Evolutionary conservation across 116 monocot species (phyloP).

Genomic region (Cymodocea nodosa): DNA sequence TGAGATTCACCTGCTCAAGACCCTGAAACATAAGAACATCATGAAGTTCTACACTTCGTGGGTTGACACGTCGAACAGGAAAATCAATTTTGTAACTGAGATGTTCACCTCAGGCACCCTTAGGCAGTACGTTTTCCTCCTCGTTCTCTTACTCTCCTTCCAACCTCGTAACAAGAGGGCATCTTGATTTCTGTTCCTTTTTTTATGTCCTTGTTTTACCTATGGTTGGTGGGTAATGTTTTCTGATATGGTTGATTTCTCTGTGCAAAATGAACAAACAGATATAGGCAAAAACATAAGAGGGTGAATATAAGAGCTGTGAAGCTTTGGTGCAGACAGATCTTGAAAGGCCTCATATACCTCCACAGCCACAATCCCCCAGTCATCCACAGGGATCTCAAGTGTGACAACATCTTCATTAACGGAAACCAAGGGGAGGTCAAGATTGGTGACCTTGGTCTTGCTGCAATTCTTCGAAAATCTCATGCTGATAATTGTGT

Average conservation of each 20-base stretch:
- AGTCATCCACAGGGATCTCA: constrained; percentile 36
- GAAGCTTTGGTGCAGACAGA: constrained; percentile 60
- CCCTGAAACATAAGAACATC: constrained; percentile 83
- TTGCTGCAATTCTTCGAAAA: constrained; percentile 45
- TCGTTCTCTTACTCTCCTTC: not conserved
- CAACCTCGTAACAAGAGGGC: no score
- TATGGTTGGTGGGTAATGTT: not conserved
- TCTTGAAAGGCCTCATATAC: constrained; percentile 40
- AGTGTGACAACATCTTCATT: constrained; percentile 31
- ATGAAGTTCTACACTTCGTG: constrained; percentile 96
- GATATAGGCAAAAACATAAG: constrained; percentile 49
- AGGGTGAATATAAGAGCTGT: constrained; percentile 43
- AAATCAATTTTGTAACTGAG: constrained; percentile 99
- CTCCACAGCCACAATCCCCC: constrained; percentile 55
- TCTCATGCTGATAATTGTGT: constrained; percentile 35
- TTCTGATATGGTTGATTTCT: not conserved
- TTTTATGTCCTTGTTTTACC: not conserved
- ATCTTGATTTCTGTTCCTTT: not conserved
- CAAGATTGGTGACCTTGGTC: constrained; percentile 43
- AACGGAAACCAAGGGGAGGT: constrained; percentile 29
- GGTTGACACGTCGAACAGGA: constrained; percentile 80
- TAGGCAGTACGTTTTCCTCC: constrained; percentile 42
- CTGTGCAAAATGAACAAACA: constrained; percentile 5
- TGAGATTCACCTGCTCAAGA: constrained; percentile 93
- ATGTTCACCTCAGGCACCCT: constrained; percentile 99